These are phyloP conservation scores for Hymenoscyphus scutula DNA, from an alignment of 2,329 filamentous ascomycete species.

Conservation along the genomic window DNA sequence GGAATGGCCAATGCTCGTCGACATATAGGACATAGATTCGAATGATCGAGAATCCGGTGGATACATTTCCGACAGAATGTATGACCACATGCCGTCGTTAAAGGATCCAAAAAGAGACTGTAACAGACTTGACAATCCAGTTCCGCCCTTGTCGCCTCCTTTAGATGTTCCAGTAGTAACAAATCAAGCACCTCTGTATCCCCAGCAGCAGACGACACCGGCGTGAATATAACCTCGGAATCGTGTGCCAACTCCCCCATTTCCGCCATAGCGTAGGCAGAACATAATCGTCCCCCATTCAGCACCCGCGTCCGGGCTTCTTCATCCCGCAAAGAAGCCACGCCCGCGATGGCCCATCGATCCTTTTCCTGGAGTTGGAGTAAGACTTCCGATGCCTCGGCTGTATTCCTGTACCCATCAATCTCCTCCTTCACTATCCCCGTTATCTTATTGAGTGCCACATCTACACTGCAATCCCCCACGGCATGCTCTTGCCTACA, in stretches of 20 bases:
- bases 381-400: slow-evolving; percentile 40
- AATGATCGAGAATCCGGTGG: slow-evolving; percentile 72
- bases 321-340: slow-evolving; percentile 42
- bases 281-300: slow-evolving; percentile 58
- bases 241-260: slow-evolving; percentile 57
- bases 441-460: slow-evolving; percentile 71
- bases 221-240: slow-evolving; percentile 53
- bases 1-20: slow-evolving; percentile 59
- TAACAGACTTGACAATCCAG: slow-evolving; percentile 91
- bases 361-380: slow-evolving; percentile 42
- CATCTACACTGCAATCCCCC: slow-evolving; percentile 74
- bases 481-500: slow-evolving; percentile 72
- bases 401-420: slow-evolving; percentile 37
- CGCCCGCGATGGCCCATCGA: slow-evolving; percentile 42
- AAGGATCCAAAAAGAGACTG: slow-evolving; percentile 73
- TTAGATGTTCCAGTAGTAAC: slow-evolving; percentile 54
- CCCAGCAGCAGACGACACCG: slow-evolving; percentile 26
- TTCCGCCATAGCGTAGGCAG: slow-evolving; percentile 65
- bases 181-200: slow-evolving; percentile 41
- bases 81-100: slow-evolving; percentile 84
- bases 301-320: slow-evolving; percentile 40
- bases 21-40: slow-evolving; percentile 76
- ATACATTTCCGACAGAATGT: slow-evolving; percentile 84
- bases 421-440: slow-evolving; percentile 57
- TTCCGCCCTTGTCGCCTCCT: slow-evolving; percentile 62